Evolutionary conservation across 805 yeast species (phyloP), one percentile per base, ranked within the genome.

Genomic region (Kazachstania bromeliacearum): DNA sequence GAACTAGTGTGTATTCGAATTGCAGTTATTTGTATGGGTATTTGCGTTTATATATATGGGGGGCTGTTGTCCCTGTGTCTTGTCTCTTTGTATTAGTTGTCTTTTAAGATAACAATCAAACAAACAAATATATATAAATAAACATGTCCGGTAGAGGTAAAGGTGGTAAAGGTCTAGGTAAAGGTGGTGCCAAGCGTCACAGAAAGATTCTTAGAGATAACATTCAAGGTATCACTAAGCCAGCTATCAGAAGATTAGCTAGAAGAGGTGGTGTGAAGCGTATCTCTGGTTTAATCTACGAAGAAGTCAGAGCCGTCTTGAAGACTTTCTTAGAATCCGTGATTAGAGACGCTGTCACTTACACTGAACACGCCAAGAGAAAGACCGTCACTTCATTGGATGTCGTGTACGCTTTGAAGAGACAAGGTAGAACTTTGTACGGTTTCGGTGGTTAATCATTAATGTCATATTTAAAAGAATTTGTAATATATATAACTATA

Each of bases 221-320:
- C 89, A 89, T 92, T 56, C 96, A 88, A 73, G 98, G 98, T 77
- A 89, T 89, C 66, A 89, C 98, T 47, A 89, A 89, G 79, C 98
- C 98, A 65, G 98, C 98, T 64, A 92, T 89, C 64, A 87, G 98
- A 77, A 89, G 98, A 85, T 82, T 89, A 61, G 98, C 98, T 36
- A 89, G 98, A 81, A 87, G 98, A 85, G 98, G 98, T 75, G 98
- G 98, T 88, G 98, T 89, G 64, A 89, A 89, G 82, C 95, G 98
- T 84, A 89, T 89, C 62, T 89, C 97, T 47, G 97, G 95, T 67
- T 75, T 88, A 65, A 89, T 89, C 67, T 89, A 89, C 76, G 98
- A 89, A 73, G 96, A 89, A 74, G 95, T 92, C 63, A 87, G 98
- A 77, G 88, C 82, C 55, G 96, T 92, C 53, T 75, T 89, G 53